phyloP scores from a whole-genome alignment of 2,329 filamentous ascomycete genomes.

The Paramyrothecium roridum region DNA sequence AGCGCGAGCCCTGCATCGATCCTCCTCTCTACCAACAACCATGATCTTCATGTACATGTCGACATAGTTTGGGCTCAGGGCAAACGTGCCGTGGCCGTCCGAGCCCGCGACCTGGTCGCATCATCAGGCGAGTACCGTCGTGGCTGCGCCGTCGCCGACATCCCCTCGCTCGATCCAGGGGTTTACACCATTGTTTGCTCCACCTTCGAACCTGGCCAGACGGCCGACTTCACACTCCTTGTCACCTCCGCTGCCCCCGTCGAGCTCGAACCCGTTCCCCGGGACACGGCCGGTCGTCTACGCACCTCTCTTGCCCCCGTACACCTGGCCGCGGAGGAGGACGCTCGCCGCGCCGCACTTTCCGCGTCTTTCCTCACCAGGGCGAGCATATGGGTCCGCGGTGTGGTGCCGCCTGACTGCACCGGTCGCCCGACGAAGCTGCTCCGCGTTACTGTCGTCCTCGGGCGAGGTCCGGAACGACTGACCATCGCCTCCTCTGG shows the following conservation, averaged over 20 bases:
- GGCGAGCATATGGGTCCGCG: conserved; percentile 35
- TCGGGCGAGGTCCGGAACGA: conserved; percentile 68
- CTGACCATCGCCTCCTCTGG: conserved; percentile 61
- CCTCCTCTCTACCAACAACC: conserved; percentile 65
- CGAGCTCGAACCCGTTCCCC: conserved; percentile 57
- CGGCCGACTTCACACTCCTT: conserved; percentile 70
- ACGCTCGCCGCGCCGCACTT: conserved; percentile 36
- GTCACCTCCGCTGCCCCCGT: conserved; percentile 64
- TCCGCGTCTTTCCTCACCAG: conserved; percentile 51
- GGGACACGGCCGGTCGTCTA: conserved; percentile 74
- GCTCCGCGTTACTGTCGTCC: conserved; percentile 70
- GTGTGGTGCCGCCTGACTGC: conserved; percentile 20
- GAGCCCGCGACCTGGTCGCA: conserved; percentile 72
- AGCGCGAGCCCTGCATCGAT: conserved; percentile 63
- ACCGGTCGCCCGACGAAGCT: conserved; percentile 12
- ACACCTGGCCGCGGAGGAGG: conserved; percentile 42
- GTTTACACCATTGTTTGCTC: conserved; percentile 87
- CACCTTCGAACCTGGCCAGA: conserved; percentile 80
- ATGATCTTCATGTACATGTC: conserved; percentile 75
- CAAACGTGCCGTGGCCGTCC: conserved; percentile 65
- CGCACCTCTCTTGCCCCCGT: conserved; percentile 56
- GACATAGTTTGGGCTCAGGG: conserved; percentile 79
- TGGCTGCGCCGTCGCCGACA: conserved; percentile 69
- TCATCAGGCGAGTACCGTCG: conserved; percentile 88
- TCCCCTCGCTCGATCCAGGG: conserved; percentile 60